Conservation (phyloP, 202 grass and related monocot genomes). For the Schoenoplectus tabernaemontani region DNA sequence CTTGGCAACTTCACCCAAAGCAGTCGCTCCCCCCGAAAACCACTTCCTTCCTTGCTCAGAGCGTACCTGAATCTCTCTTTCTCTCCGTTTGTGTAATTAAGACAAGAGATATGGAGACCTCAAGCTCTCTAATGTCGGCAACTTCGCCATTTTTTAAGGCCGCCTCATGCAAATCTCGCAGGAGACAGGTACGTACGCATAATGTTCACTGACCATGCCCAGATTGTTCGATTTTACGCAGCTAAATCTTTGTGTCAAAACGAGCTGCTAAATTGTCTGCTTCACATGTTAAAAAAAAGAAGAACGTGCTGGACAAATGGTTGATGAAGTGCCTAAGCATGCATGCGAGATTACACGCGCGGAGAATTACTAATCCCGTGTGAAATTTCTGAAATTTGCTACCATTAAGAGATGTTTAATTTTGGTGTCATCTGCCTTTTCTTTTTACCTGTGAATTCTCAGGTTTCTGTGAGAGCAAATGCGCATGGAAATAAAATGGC, state of each 20-base stretch:
- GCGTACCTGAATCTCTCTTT: neutral
- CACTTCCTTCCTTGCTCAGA: neutral
- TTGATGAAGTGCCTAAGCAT: neutral
- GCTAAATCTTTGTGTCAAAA: neutral
- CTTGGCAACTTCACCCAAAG: too few species aligned
- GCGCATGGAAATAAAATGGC: slow-evolving; percentile 33
- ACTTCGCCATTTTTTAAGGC: slow-evolving; percentile 18
- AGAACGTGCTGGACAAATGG: neutral
- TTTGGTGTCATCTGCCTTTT: neutral
- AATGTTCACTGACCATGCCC: neutral
- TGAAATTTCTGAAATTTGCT: neutral
- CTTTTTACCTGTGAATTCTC: slow-evolving; percentile 7
- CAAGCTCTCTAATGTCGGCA: slow-evolving; percentile 16
- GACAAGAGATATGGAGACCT: slow-evolving; percentile 13
- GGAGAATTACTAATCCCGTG: neutral
- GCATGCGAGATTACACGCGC: too few species aligned
- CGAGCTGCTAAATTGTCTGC: neutral
- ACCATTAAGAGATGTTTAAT: neutral
- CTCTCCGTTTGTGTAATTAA: neutral
- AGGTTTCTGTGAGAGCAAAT: slow-evolving; percentile 47
- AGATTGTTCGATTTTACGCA: neutral
- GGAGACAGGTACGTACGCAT: slow-evolving; percentile 17
- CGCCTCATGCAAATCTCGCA: slow-evolving; percentile 3
- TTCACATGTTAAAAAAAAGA: neutral
- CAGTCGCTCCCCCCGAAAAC: neutral